phyloP scores from a whole-genome alignment of 805 yeast genomes.

The Saturnispora serradocipensis region DNA sequence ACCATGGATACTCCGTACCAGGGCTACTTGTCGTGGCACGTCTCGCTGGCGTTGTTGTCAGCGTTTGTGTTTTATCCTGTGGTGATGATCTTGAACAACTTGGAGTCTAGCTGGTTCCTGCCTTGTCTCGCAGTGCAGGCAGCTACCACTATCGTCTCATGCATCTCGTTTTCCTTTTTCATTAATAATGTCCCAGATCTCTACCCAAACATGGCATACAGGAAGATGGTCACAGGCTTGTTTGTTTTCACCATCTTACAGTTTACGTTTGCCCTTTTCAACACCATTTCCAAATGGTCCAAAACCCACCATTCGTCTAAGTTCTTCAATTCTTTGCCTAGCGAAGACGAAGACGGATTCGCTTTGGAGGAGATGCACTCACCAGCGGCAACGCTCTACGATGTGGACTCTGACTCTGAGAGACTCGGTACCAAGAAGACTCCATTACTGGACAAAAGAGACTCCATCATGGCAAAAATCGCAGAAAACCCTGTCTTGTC shows the following conservation, averaged over 20 bases:
- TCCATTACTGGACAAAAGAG: constrained; percentile 20
- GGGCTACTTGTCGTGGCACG: constrained; percentile 46
- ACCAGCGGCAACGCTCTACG: constrained; percentile 31
- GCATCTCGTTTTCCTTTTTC: constrained; percentile 48
- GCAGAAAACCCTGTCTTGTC: constrained; percentile 15
- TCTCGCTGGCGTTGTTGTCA: constrained; percentile 33
- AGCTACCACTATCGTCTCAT: constrained; percentile 36
- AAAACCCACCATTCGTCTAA: not conserved
- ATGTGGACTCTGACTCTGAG: constrained; percentile 12
- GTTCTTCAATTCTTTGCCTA: constrained; percentile 6
- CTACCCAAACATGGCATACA: constrained; percentile 72
- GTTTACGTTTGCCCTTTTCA: constrained; percentile 42
- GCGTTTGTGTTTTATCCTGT: constrained; percentile 59
- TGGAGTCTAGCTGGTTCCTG: constrained; percentile 48
- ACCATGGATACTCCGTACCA: constrained; percentile 42
- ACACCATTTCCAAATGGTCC: constrained; percentile 38
- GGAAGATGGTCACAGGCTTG: constrained; percentile 54
- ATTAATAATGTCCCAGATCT: constrained; percentile 50
- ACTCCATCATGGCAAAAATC: constrained; percentile 27
- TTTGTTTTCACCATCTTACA: constrained; percentile 46
- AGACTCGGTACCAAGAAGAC: not conserved
- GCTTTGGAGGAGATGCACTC: constrained; percentile 25
- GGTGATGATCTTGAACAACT: constrained; percentile 52
- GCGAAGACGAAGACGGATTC: constrained; percentile 14
- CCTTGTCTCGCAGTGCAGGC: constrained; percentile 47